These are phyloP conservation scores for Pleurotus tuber-regium DNA, from an alignment of 768 basidiomycete species.

Conservation along the genomic window DNA sequence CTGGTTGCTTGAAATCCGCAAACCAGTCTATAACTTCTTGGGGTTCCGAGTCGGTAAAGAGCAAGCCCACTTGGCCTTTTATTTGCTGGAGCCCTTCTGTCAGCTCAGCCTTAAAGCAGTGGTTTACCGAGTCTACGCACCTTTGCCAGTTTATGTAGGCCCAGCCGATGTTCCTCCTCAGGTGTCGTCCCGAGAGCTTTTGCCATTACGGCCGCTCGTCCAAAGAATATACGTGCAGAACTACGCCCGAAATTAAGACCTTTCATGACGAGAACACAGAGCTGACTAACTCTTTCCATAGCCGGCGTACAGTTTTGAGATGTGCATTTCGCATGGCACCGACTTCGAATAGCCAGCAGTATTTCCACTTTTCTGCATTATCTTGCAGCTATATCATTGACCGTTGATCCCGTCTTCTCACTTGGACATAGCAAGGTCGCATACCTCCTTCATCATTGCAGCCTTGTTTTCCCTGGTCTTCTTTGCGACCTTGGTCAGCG, in stretches of 20 bases:
- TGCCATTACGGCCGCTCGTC: slow-evolving; percentile 86
- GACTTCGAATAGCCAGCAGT: slow-evolving; percentile 94
- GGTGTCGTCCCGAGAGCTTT: slow-evolving; percentile 88
- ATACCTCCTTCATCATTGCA: slow-evolving; percentile 75
- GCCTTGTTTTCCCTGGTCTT: slow-evolving; percentile 92
- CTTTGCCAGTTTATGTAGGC: slow-evolving; percentile 76
- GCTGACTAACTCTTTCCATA: slow-evolving; percentile 84
- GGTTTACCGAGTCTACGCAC: slow-evolving; percentile 37
- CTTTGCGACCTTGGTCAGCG: slow-evolving; percentile 91
- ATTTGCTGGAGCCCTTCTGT: slow-evolving; percentile 79
- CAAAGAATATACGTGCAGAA: slow-evolving; percentile 89
- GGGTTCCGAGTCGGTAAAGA: slow-evolving; percentile 91
- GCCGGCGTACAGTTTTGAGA: slow-evolving; percentile 87
- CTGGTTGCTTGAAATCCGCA: slow-evolving; percentile 80
- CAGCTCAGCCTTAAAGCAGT: too few species aligned
- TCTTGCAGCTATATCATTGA: slow-evolving; percentile 61
- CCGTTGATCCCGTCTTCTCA: neutral
- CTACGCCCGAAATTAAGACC: slow-evolving; percentile 32
- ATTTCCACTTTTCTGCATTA: slow-evolving; percentile 86
- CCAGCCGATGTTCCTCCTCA: slow-evolving; percentile 82
- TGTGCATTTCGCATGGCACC: slow-evolving; percentile 95
- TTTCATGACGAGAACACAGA: neutral
- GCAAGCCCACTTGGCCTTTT: slow-evolving; percentile 90
- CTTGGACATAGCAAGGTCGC: slow-evolving; percentile 14
- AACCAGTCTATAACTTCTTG: slow-evolving; percentile 95